Base-by-base conservation (phyloP, 768 basidiomycete species). In the Mycena leptocephala region DNA sequence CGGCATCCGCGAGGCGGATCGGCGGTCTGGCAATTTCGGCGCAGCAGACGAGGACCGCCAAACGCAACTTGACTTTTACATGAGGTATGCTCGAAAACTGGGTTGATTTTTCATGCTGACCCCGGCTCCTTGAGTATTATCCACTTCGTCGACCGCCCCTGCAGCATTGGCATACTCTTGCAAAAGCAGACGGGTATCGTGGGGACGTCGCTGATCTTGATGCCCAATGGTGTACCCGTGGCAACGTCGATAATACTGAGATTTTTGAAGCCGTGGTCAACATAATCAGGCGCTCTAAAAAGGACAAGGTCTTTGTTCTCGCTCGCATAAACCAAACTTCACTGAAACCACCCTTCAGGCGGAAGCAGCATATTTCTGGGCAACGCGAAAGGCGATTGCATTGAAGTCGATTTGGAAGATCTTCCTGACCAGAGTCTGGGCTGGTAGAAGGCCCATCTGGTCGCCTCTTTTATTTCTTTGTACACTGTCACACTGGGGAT, bases 331-430 rank as follows among this genome's bases (percentile, higher is more conserved):
- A 14, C 3, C 37, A 22, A 24, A 6, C 9, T 30, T 13, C 32
- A 30, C 30, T 64, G 20, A 9, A 13, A 72, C 26, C 26, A 41
- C 28, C 1, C 13, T 32, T 26, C 26, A 76, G 76, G 39, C 41
- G 11, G 74, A 78, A 43, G 64, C 64, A 9, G 66, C 53, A 0
- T 78, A 61, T 30, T 75, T 75, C 53, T 75, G 76, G 76, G 76
- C 76, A 7, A 55, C 28, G 59, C 62, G 74, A 4, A 43, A 65
- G 74, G 76, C 3, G 76, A 78, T n/a, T 75, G 74, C 56, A 28
- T 78, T 20, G 74, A 78, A 32, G 35, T 78, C 30, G 76, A 78
- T 62, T 26, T 78, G 18, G 63, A 20, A 55, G 74, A 78, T 55
- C 41, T 78, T 26, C 76, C 74, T 7, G 76, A 78, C 56, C 74